Conservation (phyloP, 768 basidiomycete species). For the Amylocystis lapponica region DNA sequence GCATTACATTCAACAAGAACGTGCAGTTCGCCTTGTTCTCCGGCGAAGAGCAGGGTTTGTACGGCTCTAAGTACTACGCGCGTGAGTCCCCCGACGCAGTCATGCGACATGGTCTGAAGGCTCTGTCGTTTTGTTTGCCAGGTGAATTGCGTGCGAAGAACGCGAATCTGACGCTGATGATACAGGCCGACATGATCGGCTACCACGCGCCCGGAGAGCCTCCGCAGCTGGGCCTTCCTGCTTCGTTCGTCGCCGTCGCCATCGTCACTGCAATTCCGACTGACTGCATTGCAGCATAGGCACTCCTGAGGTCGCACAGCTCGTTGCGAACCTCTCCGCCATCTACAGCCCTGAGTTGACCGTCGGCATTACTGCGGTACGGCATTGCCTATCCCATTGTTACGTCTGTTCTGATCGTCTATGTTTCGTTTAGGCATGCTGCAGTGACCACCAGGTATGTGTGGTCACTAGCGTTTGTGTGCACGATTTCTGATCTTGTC, state of each 20-base stretch:
- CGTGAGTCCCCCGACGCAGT: conserved; percentile 38
- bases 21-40: conserved; percentile 83
- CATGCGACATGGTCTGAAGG: neutral
- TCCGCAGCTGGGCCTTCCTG: conserved; percentile 76
- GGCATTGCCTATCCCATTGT: conserved; percentile 16
- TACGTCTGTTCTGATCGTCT: neutral
- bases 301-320: conserved; percentile 65
- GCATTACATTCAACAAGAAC: conserved; percentile 65
- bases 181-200: conserved; percentile 91
- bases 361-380: conserved; percentile 59
- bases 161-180: conserved; percentile 73
- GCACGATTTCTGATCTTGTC: neutral
- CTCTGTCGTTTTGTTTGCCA: too few relatives aligned
- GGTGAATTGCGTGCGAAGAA: conserved; percentile 50
- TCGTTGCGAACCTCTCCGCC: conserved; percentile 68
- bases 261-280: neutral
- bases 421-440: conserved; percentile 53
- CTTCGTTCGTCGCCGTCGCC: conserved; percentile 38
- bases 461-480: neutral
- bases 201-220: conserved; percentile 79
- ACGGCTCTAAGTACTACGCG: conserved; percentile 76
- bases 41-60: conserved; percentile 87
- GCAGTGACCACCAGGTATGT: conserved; percentile 82
- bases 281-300: conserved; percentile 52
- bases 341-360: conserved; percentile 78